Base-by-base conservation (phyloP, 2,329 filamentous ascomycete species). In the Fusarium albosuccineum region DNA sequence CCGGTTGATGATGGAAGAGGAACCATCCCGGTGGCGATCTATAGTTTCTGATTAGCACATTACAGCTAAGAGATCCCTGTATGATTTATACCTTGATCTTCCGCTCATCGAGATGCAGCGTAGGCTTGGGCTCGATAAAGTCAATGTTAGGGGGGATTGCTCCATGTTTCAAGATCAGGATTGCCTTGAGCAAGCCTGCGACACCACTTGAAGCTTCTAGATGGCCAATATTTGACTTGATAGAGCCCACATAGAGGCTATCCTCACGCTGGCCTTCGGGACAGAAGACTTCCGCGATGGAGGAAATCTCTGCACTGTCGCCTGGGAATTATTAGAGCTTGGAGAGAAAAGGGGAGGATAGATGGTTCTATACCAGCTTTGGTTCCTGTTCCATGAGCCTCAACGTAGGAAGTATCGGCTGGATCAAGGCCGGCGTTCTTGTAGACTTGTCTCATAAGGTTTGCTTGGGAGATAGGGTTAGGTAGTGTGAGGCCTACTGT, bases 401-500 rank as follows among this genome's bases (percentile, higher is more conserved):
- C 72, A 27, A 74, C 67, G 29, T 70, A 74, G 4, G 48, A 60
- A 5, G 70, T 72, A 33, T 73, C 70, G 4, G 54, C 37, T 10
- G 67, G 67, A 8, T 73, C 64, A 17, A 73, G 62, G 6, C 63
- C 66, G 2, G 71, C 69, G 14, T 63, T 58, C 33, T 46, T 42
- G 60, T 81, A 82, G 0, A 73, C 73, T 3, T 61, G 62, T 50
- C 71, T 54, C 42, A 79, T 80, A 7, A 79, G 62, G 2, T 48
- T 64, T 5, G 68, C 71, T 63, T 82, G 80, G 59, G 68, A 74
- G 1, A 56, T 45, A 0, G 41, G 56, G 16, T 64, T 81, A 0
- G 83, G 83, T 41, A 79, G 73, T 0, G 81, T 82, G 41, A 85
- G 78, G 0, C 81, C 64, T 5, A 40, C 54, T 30, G 64, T 62